phyloP scores from a whole-genome alignment of 495 filamentous ascomycete genomes.

The Pseudevernia furfuracea region DNA sequence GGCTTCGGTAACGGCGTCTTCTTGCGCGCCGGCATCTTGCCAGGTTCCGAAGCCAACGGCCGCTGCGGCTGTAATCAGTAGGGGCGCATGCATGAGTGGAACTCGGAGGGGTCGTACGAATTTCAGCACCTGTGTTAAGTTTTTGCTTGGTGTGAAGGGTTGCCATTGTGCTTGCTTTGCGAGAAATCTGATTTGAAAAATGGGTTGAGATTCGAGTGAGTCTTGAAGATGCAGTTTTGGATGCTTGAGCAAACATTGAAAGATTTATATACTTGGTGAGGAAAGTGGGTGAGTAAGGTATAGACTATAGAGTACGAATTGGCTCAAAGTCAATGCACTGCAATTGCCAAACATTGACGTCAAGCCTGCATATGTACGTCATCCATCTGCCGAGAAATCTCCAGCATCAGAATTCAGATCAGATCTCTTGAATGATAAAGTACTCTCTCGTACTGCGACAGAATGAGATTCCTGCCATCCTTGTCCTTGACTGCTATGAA shows the following conservation, averaged over 20 bases:
- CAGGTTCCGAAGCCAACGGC: slow-evolving; percentile 35
- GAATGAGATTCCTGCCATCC: background rate
- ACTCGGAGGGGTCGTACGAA: slow-evolving; percentile 27
- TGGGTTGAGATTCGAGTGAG: slow-evolving; percentile 23
- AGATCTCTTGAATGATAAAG: too few relatives aligned
- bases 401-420: background rate
- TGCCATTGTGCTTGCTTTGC: slow-evolving; percentile 24
- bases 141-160: slow-evolving; percentile 35
- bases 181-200: slow-evolving; percentile 11
- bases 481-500: too few relatives aligned
- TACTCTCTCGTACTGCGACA: too few relatives aligned
- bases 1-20: slow-evolving; percentile 40
- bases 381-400: slow-evolving; percentile 1
- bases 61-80: slow-evolving; percentile 7
- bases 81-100: background rate
- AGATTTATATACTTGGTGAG: accelerated
- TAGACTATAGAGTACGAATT: too few relatives aligned
- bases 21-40: slow-evolving; percentile 43
- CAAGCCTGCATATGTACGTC: slow-evolving; percentile 2
- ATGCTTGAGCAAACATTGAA: slow-evolving; percentile 15
- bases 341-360: background rate
- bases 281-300: background rate
- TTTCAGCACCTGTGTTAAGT: slow-evolving; percentile 45
- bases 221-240: slow-evolving; percentile 15
- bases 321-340: background rate